These are phyloP conservation scores for Eragrostis tef DNA, from an alignment of 202 grass and related monocot species.

Conservation along the genomic window DNA sequence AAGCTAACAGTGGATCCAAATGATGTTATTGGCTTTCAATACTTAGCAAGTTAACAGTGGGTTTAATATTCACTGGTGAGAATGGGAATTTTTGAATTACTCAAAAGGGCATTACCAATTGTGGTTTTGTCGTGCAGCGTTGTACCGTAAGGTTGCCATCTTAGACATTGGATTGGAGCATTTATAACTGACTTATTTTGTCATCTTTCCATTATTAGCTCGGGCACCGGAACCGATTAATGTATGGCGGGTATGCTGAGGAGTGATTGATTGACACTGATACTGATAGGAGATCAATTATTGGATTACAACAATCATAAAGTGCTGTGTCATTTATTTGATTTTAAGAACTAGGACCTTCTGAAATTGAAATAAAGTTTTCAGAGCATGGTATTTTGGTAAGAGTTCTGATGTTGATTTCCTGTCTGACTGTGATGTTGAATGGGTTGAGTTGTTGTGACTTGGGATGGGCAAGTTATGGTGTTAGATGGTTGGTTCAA, in stretches of 20 bases:
- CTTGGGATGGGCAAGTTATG: neutral
- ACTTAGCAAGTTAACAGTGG: neutral
- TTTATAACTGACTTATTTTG: conserved; percentile 2
- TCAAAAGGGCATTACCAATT: neutral
- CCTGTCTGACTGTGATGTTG: neutral
- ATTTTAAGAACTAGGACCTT: neutral
- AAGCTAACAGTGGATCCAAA: neutral
- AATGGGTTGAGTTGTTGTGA: neutral
- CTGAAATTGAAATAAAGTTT: conserved; percentile 24
- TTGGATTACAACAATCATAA: neutral
- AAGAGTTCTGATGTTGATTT: conserved; percentile 5
- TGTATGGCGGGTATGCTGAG: neutral
- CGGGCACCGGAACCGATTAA: neutral
- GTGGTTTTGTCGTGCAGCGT: neutral
- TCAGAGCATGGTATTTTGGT: neutral
- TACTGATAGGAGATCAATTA: neutral
- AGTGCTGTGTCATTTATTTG: neutral
- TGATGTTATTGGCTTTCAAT: neutral
- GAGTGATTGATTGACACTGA: neutral
- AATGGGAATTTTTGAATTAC: neutral
- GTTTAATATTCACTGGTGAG: neutral
- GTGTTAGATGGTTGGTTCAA: neutral
- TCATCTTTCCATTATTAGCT: conserved; percentile 6
- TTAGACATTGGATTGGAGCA: neutral
- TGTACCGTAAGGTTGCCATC: neutral